Evolutionary conservation across 2,329 filamentous ascomycete species (phyloP).

Genomic region (Aspergillus sergii): DNA sequence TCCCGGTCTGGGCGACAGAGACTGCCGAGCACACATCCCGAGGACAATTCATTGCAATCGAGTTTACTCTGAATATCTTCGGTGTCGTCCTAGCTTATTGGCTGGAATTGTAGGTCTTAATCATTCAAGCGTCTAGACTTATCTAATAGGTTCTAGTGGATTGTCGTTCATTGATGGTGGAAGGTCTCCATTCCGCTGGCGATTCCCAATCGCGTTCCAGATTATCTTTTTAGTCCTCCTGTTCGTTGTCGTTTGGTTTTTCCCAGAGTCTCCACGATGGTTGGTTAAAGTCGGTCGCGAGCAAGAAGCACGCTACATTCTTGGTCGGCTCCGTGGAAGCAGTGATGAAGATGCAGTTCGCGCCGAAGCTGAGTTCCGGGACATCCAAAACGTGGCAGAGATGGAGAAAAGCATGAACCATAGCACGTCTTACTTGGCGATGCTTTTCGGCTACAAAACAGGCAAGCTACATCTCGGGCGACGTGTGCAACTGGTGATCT

Average conservation of each 20-base stretch:
- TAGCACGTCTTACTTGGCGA: constrained; percentile 61
- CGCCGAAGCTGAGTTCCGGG: constrained; percentile 66
- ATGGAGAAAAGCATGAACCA: constrained; percentile 61
- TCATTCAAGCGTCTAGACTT: no score
- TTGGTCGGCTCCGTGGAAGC: constrained; percentile 64
- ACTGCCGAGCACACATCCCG: constrained; percentile 68
- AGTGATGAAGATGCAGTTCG: constrained; percentile 54
- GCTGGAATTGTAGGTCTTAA: constrained; percentile 52
- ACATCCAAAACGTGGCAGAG: constrained; percentile 66
- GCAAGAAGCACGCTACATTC: constrained; percentile 68
- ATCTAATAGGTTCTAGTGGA: constrained; percentile 40
- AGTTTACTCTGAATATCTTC: constrained; percentile 74
- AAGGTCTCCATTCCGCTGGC: constrained; percentile 62
- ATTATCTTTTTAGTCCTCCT: constrained; percentile 65
- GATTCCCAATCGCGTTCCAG: constrained; percentile 72
- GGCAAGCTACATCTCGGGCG: constrained; percentile 68
- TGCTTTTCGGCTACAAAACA: constrained; percentile 68
- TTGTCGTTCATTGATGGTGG: constrained; percentile 63
- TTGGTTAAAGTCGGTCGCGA: constrained; percentile 67
- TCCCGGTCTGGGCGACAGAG: constrained; percentile 72
- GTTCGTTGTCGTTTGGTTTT: constrained; percentile 62
- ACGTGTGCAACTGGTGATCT: constrained; percentile 69
- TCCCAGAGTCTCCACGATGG: constrained; percentile 65
- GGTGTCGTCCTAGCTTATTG: constrained; percentile 68
- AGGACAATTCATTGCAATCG: constrained; percentile 70